These are phyloP conservation scores for Leptosphaerulina australis DNA, from an alignment of 2,329 filamentous ascomycete species.

Conservation along the genomic window DNA sequence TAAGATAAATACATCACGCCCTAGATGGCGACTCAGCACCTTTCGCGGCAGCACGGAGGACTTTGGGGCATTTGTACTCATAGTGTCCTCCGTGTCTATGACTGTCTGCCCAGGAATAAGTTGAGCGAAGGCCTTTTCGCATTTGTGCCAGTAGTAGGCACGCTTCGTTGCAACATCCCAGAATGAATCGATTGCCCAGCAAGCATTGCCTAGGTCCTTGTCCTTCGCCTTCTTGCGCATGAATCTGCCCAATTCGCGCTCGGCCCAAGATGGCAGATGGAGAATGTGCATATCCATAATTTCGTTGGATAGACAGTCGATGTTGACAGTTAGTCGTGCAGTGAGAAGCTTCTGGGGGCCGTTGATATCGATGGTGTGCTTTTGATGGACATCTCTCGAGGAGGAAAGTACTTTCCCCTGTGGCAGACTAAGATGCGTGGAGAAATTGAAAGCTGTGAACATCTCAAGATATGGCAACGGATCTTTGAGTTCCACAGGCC, in stretches of 20 bases:
- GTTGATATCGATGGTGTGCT: slow-evolving; percentile 61
- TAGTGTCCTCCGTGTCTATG: slow-evolving; percentile 27
- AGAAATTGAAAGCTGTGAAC: slow-evolving; percentile 71
- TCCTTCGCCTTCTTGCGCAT: slow-evolving; percentile 49
- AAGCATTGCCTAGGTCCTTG: slow-evolving; percentile 64
- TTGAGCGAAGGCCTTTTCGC: slow-evolving; percentile 57
- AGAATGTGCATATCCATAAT: slow-evolving; percentile 63
- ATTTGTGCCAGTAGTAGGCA: slow-evolving; percentile 66
- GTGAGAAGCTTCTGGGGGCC: slow-evolving; percentile 62
- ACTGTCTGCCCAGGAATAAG: slow-evolving; percentile 24
- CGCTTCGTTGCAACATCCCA: slow-evolving; percentile 65
- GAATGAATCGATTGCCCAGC: slow-evolving; percentile 74
- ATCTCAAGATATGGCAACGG: slow-evolving; percentile 72
- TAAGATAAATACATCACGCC: slow-evolving; percentile 36
- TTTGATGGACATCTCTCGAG: slow-evolving; percentile 29
- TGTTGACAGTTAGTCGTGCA: slow-evolving; percentile 63
- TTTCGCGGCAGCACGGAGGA: slow-evolving; percentile 41
- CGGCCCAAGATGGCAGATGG: slow-evolving; percentile 63
- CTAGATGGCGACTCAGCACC: slow-evolving; percentile 58
- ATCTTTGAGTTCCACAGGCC: slow-evolving; percentile 66
- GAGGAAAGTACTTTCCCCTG: slow-evolving; percentile 17
- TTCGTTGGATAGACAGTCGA: slow-evolving; percentile 51
- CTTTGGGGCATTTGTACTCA: slow-evolving; percentile 21
- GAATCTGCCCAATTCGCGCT: slow-evolving; percentile 63
- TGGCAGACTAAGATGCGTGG: slow-evolving; percentile 55